A percentile compares a stretch with the other conserved stretches of the same genome.
Evolutionary conservation across 768 basidiomycete species (phyloP).

Genomic region (Mycena rosella): DNA sequence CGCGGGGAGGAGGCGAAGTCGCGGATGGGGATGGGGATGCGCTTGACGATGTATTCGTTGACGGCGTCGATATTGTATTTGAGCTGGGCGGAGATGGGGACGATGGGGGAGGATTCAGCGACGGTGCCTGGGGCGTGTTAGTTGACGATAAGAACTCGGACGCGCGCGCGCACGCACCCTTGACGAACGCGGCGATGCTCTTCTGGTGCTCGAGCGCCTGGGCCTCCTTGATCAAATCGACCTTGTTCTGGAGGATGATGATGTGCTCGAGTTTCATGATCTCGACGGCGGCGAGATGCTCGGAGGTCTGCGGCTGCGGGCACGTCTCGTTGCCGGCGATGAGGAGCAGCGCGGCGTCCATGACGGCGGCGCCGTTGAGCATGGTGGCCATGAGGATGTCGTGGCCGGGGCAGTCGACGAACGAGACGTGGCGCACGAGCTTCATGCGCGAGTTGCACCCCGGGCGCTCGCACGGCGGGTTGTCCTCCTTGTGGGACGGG

Average conservation of each 20-base stretch:
- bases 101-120: constrained; percentile 96
- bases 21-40: constrained; percentile 93
- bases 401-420: constrained; percentile 98
- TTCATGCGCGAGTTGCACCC: constrained; percentile 93
- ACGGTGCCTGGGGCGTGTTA: constrained; percentile 80
- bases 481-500: constrained; percentile 93
- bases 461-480: constrained; percentile 92
- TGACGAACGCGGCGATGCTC: constrained; percentile 95
- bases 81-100: constrained; percentile 98
- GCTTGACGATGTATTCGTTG: constrained; percentile 97
- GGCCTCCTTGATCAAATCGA: constrained; percentile 95
- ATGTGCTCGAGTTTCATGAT: constrained; percentile 99
- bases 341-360: constrained; percentile 97
- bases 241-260: constrained; percentile 98
- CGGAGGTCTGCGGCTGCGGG: constrained; percentile 98
- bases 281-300: constrained; percentile 98
- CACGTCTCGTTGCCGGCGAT: constrained; percentile 99
- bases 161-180: constrained; percentile 65
- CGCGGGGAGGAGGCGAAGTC: constrained; percentile 93
- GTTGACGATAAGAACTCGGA: constrained; percentile 6
- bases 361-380: constrained; percentile 99
- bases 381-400: constrained; percentile 99
- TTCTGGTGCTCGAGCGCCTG: constrained; percentile 97
- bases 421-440: constrained; percentile 95
- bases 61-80: constrained; percentile 99